A percentile compares a stretch with the other conserved stretches of the same genome.
Evolutionary conservation across 345 rosid genomes (phyloP).

Genomic region (Hibiscus tridactylites): DNA sequence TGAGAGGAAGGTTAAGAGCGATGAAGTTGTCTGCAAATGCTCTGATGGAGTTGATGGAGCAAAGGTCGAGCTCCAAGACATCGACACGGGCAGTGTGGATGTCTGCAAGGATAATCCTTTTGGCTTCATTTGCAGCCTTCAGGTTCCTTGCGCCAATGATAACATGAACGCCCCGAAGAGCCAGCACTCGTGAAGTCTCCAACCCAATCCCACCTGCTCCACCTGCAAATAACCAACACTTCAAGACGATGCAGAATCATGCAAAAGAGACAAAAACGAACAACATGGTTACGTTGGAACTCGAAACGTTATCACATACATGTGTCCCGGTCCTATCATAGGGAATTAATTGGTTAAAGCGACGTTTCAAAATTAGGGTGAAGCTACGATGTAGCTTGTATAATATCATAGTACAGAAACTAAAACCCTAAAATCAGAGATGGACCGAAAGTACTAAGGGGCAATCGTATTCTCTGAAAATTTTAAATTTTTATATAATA

Average conservation of each 20-base stretch:
- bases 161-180: slow-evolving; percentile 57
- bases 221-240: slow-evolving; percentile 30
- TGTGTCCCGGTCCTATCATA: neutral
- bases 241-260: neutral
- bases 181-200: slow-evolving; percentile 82
- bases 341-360: neutral
- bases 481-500: too few relatives aligned
- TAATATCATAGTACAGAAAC: neutral
- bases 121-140: slow-evolving; percentile 66
- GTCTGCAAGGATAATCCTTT: slow-evolving; percentile 26
- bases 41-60: slow-evolving; percentile 41
- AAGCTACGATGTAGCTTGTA: neutral
- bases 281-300: neutral
- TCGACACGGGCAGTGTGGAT: slow-evolving; percentile 31
- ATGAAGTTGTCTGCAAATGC: slow-evolving; percentile 36
- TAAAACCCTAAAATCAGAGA: neutral
- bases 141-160: slow-evolving; percentile 72
- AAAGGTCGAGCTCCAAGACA: slow-evolving; percentile 43
- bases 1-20: slow-evolving; percentile 52
- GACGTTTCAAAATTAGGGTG: neutral
- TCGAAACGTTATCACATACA: neutral
- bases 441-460: too few relatives aligned
- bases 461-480: too few relatives aligned
- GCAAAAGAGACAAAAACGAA: neutral
- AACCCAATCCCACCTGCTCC: slow-evolving; percentile 91